Evolutionary conservation across 2,329 filamentous ascomycete species (phyloP).

Genomic region (Coleophoma cylindrospora): DNA sequence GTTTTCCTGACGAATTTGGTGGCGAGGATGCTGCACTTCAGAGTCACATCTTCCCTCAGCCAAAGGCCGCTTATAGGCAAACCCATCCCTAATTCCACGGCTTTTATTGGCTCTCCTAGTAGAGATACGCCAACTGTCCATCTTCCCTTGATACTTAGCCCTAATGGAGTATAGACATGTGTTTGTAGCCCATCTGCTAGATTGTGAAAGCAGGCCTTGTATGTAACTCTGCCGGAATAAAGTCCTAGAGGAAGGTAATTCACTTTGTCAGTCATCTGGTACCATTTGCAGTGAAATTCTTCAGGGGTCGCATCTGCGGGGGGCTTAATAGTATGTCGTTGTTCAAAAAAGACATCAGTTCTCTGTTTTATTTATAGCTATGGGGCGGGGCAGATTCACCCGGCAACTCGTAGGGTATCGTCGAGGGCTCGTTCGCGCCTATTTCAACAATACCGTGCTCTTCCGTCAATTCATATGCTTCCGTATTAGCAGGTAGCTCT

Average conservation of each 20-base stretch:
- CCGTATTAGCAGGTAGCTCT: not conserved
- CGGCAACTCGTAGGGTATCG: not conserved
- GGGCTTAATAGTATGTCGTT: not conserved
- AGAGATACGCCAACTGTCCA: not conserved
- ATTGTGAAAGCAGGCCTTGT: not conserved
- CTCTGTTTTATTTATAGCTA: not conserved
- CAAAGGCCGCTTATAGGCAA: too few relatives aligned
- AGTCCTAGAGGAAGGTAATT: not conserved
- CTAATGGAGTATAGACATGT: not conserved
- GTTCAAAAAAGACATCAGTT: too few relatives aligned
- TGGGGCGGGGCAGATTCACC: not conserved
- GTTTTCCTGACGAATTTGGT: constrained; percentile 73
- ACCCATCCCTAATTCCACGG: not conserved
- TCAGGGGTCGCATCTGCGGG: not conserved
- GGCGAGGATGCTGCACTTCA: constrained; percentile 71
- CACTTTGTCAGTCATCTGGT: not conserved
- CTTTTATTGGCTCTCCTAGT: not conserved
- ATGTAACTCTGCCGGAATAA: not conserved
- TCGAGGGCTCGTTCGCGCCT: not conserved
- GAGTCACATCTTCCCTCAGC: constrained; percentile 76
- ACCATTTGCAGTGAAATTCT: not conserved
- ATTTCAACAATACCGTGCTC: not conserved
- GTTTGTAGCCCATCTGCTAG: not conserved
- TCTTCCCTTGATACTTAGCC: not conserved
- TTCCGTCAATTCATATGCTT: not conserved